Evolutionary conservation across 2,329 filamentous ascomycete genomes (phyloP).

Genomic region (Neonectria sp.): DNA sequence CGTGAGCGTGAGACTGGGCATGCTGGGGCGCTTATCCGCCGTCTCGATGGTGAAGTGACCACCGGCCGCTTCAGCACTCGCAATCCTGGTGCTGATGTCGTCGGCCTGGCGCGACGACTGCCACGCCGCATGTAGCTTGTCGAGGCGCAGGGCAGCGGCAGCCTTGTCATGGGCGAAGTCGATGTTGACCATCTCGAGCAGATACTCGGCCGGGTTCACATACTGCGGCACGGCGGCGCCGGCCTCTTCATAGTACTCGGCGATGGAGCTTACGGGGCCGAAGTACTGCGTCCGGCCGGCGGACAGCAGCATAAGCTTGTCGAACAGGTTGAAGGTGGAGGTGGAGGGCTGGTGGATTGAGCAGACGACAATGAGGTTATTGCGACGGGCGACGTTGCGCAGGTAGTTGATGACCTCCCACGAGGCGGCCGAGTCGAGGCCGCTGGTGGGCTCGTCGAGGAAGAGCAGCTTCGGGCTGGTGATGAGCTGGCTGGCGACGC

Average conservation of each 20-base stretch:
- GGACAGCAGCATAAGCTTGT: slow-evolving; percentile 83
- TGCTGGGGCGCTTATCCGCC: slow-evolving; percentile 57
- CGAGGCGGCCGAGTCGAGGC: slow-evolving; percentile 83
- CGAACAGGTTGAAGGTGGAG: slow-evolving; percentile 84
- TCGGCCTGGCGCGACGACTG: slow-evolving; percentile 38
- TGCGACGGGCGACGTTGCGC: slow-evolving; percentile 73
- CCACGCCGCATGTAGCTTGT: slow-evolving; percentile 48
- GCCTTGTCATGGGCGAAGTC: slow-evolving; percentile 74
- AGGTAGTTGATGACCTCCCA: slow-evolving; percentile 84
- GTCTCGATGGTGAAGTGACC: slow-evolving; percentile 35
- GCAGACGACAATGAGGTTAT: slow-evolving; percentile 83
- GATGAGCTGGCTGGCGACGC: slow-evolving; percentile 85
- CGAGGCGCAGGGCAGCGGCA: slow-evolving; percentile 56
- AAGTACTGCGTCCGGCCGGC: slow-evolving; percentile 81
- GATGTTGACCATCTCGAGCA: slow-evolving; percentile 84
- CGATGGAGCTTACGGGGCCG: slow-evolving; percentile 71
- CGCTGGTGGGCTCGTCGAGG: slow-evolving; percentile 87
- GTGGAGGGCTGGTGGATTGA: slow-evolving; percentile 91
- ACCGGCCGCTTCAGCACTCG: slow-evolving; percentile 49
- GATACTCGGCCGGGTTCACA: slow-evolving; percentile 85
- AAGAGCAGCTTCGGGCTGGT: slow-evolving; percentile 87
- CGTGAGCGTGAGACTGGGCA: slow-evolving; percentile 69
- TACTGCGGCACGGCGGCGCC: slow-evolving; percentile 76
- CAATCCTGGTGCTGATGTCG: slow-evolving; percentile 43
- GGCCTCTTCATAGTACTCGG: slow-evolving; percentile 74